These are phyloP conservation scores for Leucoagaricus sp. DNA, from an alignment of 1,284 basidiomycete species.

Conservation along the genomic window DNA sequence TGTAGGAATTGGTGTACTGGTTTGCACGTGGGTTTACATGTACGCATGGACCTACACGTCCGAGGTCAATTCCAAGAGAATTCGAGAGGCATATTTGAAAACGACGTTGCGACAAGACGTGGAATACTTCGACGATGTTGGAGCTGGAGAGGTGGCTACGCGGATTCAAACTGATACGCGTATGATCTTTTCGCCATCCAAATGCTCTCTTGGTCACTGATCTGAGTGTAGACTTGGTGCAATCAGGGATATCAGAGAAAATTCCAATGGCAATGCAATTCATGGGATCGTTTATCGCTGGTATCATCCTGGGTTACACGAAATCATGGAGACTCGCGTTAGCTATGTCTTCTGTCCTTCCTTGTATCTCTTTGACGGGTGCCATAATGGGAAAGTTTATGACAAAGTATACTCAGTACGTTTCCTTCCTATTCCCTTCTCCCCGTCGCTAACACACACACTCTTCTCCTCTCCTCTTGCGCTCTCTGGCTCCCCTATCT, in stretches of 20 bases:
- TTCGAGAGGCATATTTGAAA: conserved; percentile 69
- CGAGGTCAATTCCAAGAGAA: conserved; percentile 79
- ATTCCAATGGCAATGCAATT: conserved; percentile 65
- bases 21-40: conserved; percentile 75
- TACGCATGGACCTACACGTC: conserved; percentile 82
- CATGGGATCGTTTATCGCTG: conserved; percentile 65
- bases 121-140: conserved; percentile 87
- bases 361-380: conserved; percentile 79
- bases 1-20: conserved; percentile 67
- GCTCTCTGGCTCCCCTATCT: too few relatives aligned
- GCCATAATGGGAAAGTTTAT: conserved; percentile 74
- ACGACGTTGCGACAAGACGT: conserved; percentile 81
- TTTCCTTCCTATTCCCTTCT: conserved; percentile 18
- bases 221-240: conserved; percentile 63
- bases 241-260: conserved; percentile 86
- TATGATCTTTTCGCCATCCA: conserved; percentile 32
- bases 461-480: too few relatives aligned
- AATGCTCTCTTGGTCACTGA: neutral
- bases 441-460: too few relatives aligned
- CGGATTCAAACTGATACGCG: conserved; percentile 88
- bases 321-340: conserved; percentile 83
- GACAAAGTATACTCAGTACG: conserved; percentile 66
- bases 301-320: conserved; percentile 70
- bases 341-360: conserved; percentile 81
- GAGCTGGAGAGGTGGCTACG: conserved; percentile 91